Evolutionary conservation across 345 rosid species (phyloP), one percentile per base, ranked within the genome.

Genomic region (Laguncularia racemosa): DNA sequence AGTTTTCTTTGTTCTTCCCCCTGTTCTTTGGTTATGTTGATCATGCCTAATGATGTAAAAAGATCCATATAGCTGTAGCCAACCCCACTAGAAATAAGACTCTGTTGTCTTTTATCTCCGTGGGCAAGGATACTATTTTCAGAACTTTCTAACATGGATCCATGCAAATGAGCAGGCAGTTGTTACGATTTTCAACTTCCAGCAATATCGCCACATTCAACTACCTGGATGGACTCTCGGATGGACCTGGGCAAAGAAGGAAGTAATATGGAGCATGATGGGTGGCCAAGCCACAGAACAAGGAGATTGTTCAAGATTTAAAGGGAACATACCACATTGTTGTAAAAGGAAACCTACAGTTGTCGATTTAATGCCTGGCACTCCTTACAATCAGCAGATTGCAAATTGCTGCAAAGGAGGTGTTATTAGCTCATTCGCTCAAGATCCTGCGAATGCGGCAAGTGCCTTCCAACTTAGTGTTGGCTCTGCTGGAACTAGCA

Each of bases 341-440:
- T 92, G 98, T 71, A 84, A 83, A 72, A 86, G 65, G 82, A 59
- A 47, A 1, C 98, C 98, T 0, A 69, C 80, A 11, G 66, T 89
- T 8, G 95, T 92, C 20, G 98, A 92, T 72, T 71, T 92, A 58
- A 57, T 89, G 76, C 98, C 98, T 0, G 93, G 96, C 64, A 74
- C 84, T 49, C 91, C 95, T 33, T 78, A 71, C 63, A 84, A 74
- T 59, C 82, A 79, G 65, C 93, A 84, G 67, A 55, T 80, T 38
- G 71, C 84, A 46, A 92, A 92, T 57, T 92, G 98, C 70, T 92
- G 98, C 64, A 81, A 77, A 70, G 98, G 98, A 12, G 98, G 97
- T 15, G 86, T 89, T 12, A 68, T 92, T 52, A 84, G 77, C 63
- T 83, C 98, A 1, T 78, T 65, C 79, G 86, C 45, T 3, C 98